A percentile compares a stretch with the other conserved stretches of the same genome.
Conservation (phyloP, 176 grass and related monocot species). For the Juncus inflexus region DNA sequence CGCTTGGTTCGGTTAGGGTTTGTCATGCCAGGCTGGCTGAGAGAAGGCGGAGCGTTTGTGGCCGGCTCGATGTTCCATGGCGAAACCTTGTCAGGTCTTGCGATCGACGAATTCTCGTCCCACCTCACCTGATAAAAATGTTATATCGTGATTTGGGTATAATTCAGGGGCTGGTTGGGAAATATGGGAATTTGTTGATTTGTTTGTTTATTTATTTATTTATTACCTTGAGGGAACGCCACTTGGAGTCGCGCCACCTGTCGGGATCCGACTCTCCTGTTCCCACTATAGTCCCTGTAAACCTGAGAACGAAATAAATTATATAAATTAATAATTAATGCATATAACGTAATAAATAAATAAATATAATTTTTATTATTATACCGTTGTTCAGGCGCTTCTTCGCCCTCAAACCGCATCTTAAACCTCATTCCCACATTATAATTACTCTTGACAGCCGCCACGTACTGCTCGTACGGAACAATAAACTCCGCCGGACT, state of each 20-base stretch:
- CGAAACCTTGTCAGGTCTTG: conserved; percentile 90
- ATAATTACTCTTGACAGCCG: conserved; percentile 63
- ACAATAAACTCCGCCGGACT: conserved; percentile 91
- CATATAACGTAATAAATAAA: conserved; percentile 4
- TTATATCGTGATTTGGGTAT: not conserved
- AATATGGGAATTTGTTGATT: no score
- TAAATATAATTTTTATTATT: not conserved
- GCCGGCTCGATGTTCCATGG: conserved; percentile 93
- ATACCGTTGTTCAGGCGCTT: conserved; percentile 88
- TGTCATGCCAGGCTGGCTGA: conserved; percentile 49
- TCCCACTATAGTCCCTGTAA: conserved; percentile 89
- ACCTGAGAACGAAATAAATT: conserved; percentile 28
- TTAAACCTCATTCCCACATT: conserved; percentile 97
- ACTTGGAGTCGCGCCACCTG: conserved; percentile 82
- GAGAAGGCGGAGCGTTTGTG: conserved; percentile 51
- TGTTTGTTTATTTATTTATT: no score
- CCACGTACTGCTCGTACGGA: conserved; percentile 65
- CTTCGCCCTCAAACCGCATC: conserved; percentile 99
- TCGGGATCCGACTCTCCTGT: conserved; percentile 53
- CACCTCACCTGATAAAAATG: conserved; percentile 59
- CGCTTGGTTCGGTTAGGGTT: conserved; percentile 53
- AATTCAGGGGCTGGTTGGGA: no score
- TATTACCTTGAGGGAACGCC: conserved; percentile 82
- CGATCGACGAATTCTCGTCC: conserved; percentile 86
- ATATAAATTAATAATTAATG: conserved; percentile 8